phyloP scores from a whole-genome alignment of 495 filamentous ascomycete genomes.

The Neurospora pannonica region DNA sequence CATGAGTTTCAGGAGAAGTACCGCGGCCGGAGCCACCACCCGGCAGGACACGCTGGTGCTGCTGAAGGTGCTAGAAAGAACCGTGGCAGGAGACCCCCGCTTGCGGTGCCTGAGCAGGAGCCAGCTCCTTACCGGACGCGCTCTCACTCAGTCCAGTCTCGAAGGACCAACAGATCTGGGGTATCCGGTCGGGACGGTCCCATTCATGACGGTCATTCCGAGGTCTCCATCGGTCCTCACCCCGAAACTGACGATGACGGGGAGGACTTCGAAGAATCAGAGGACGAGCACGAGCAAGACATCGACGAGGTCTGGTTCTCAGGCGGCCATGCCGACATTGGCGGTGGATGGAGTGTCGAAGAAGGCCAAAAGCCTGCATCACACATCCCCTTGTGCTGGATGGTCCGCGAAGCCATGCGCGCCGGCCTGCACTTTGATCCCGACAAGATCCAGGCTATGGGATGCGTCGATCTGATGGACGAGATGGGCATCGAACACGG shows the following conservation, averaged over 20 bases:
- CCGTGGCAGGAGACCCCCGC: slow-evolving; percentile 9
- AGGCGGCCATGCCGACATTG: slow-evolving; percentile 74
- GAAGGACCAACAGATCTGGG: background rate
- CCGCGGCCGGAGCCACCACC: slow-evolving; percentile 8
- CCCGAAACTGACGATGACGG: slow-evolving; percentile 24
- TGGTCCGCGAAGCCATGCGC: slow-evolving; percentile 68
- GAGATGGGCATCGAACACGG: background rate
- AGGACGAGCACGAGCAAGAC: slow-evolving; percentile 56
- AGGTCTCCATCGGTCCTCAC: slow-evolving; percentile 13
- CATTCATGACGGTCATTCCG: slow-evolving; percentile 14
- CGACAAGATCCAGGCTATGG: slow-evolving; percentile 57
- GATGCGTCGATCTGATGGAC: slow-evolving; percentile 35
- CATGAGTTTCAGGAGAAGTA: slow-evolving; percentile 34
- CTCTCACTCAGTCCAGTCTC: slow-evolving; percentile 26
- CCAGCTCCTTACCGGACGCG: slow-evolving; percentile 35
- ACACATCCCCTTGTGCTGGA: slow-evolving; percentile 73
- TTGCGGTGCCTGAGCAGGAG: slow-evolving; percentile 11
- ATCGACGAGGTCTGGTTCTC: slow-evolving; percentile 82
- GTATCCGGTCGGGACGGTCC: slow-evolving; percentile 13
- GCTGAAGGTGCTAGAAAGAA: background rate
- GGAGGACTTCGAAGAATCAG: slow-evolving; percentile 35
- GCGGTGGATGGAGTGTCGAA: slow-evolving; percentile 67
- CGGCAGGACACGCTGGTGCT: background rate
- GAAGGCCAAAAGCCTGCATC: slow-evolving; percentile 52
- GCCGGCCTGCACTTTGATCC: slow-evolving; percentile 65